Base-by-base conservation (phyloP, 768 basidiomycete species). In the Agaricus blazei region DNA sequence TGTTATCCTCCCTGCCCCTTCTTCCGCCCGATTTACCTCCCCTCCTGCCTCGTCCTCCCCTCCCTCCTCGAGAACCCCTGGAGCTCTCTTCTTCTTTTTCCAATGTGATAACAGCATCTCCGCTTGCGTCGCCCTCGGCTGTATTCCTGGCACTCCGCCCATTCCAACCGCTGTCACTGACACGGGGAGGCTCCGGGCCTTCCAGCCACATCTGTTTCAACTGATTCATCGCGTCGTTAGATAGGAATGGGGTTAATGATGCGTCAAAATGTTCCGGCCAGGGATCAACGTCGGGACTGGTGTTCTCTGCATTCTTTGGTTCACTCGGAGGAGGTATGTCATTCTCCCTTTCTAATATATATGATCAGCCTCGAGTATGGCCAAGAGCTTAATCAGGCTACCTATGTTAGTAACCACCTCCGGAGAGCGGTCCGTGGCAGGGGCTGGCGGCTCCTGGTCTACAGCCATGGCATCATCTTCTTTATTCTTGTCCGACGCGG, bases 131-230 rank as follows among this genome's bases (percentile, higher is more conserved):
- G 31, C 63, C 67, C 23, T 64, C 69, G n/a, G 58, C 59, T 26
- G 67, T 60, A 38, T 64, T 45, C 60, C 71, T 76, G 2, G 71
- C 55, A 29, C 68, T 65, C 52, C 82, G 79, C 38, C 76, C 75
- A 26, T 70, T 82, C 90, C 90, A 94, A 9, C 92, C 92, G 53
- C 68, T 72, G 69, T 94, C 90, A 58, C 83, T 84, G 41, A 81
- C 75, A 57, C 84, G 76, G 0, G 90, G 89, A 36, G 89, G 85
- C 56, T 87, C 84, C 4, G 85, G 83, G 1, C 95, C 94, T 70
- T 96, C 87, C 19, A 92, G 72, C 58, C 79, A 88, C 68, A 97
- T 82, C 40, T 78, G 71, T 66, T 87, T 92, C 38, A 98, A 68
- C 37, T 82, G 72, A 26, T 68, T 63, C 31, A 93, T 79, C 4